Evolutionary conservation across 1,139 yeast species (phyloP), one percentile per base, ranked within the genome.

Genomic region (Yamadazyma mexicana): DNA sequence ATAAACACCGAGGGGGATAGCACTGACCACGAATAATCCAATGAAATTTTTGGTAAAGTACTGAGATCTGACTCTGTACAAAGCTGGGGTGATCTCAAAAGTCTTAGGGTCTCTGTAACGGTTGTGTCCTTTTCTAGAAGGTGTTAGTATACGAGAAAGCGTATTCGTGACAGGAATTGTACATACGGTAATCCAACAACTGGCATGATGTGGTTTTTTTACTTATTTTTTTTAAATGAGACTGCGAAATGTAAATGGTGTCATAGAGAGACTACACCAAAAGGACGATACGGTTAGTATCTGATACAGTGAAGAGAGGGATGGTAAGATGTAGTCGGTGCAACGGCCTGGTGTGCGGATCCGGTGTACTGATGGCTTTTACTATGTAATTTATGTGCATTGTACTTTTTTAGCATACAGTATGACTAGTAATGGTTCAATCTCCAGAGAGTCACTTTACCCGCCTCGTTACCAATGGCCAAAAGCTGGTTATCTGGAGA

Each of bases 1-100:
- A 61, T 87, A 89, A 17, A 87, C 83, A 28, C 85, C 83, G 15
- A 77, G 66, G 4, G 94, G 83, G 37, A 87, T 64, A 12, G 83
- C 75, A 15, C 81, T 64, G 17, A 87, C 69, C 0, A 75, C 61
- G 15, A 71, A 69, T 40, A 91, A 78, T 0, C 82, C 78, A 16
- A 78, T 64, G 58, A 84, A 75, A 61, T 91, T 91, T 55, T 75
- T 81, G 75, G 81, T 78, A 66, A 89, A 85, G 58, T 77, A 91
- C 31, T 96, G 97, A 42, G 77, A 74, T 59, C 98, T 78, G 35
- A 96, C 96, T 51, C 98, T 73, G 53, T 87, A 72, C 71, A 91
- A 82, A 8, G 96, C 96, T 15, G 96, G 96, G 2, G 96, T 87
- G 89, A 89, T 89, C 59, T 86, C 86, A 66, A 81, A 84, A 17